phyloP scores from a whole-genome alignment of 208 protist genomes.

The Naegleria lovaniensis region DNA sequence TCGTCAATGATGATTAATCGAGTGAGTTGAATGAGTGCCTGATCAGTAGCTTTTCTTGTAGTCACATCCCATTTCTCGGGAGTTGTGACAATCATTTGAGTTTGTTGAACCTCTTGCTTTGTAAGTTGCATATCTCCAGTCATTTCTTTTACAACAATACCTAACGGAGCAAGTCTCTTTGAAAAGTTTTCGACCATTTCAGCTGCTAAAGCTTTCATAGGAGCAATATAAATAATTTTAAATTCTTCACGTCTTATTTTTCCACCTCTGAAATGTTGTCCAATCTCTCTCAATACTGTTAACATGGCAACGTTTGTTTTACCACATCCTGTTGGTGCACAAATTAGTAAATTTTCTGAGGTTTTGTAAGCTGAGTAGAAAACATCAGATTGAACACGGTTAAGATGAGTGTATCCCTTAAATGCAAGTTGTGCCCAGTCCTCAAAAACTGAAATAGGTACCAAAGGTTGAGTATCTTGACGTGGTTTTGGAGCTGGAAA shows the following conservation, averaged over 20 bases:
- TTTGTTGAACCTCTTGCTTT: constrained; percentile 87
- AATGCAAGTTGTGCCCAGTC: constrained; percentile 80
- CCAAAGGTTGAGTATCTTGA: not conserved
- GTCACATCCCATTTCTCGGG: constrained; percentile 99
- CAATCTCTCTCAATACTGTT: constrained; percentile 82
- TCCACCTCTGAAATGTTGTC: constrained; percentile 67
- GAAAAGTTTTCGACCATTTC: constrained; percentile 96
- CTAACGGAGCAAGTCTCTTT: constrained; percentile 71
- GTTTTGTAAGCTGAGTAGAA: constrained; percentile 91
- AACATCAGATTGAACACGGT: constrained; percentile 87
- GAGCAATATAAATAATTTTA: constrained; percentile 98
- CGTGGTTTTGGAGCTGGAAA: not conserved
- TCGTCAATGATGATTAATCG: constrained; percentile 98
- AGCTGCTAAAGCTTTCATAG: constrained; percentile 98
- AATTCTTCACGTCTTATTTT: constrained; percentile 80
- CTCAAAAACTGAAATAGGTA: constrained; percentile 47
- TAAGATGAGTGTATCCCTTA: constrained; percentile 76
- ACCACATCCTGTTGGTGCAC: constrained; percentile 93
- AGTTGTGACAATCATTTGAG: constrained; percentile 97
- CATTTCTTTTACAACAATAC: constrained; percentile 85
- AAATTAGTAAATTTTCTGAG: constrained; percentile 97
- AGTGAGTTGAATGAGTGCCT: constrained; percentile 68
- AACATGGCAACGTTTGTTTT: constrained; percentile 97
- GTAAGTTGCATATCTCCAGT: constrained; percentile 99
- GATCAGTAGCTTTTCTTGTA: constrained; percentile 94